Evolutionary conservation across 2,329 filamentous ascomycete species (phyloP), one percentile per base, ranked within the genome.

Genomic region (Aureobasidium sp.): DNA sequence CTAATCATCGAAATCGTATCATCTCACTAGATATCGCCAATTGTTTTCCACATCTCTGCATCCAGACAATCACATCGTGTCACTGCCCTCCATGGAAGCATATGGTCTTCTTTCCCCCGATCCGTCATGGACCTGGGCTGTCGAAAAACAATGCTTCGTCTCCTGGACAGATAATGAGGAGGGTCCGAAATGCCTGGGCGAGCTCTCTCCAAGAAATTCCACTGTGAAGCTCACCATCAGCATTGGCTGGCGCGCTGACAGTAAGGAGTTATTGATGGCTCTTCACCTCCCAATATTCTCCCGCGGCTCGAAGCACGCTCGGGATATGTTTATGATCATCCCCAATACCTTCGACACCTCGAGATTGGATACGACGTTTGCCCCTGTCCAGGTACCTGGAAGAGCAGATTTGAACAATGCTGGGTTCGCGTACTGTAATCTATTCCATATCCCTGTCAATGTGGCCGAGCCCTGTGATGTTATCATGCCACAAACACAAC

Each of bases 241-340:
- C 4, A 62, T 62, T 20, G 47, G 59, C 10, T 53, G 47, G 59
- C 59, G 59, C 3, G 25, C 59, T 23, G 36, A 47, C 3, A 36
- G 7, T 16, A 27, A 47, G 8, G 59, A 62, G 47, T 25, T 62
- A 23, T 53, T 62, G 36, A 62, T 62, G 27, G 59, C 59, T 53
- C 29, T 62, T 25, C 59, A 62, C 43, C 59, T 62, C 4, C 59
- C 59, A 16, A 18, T 62, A 53, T 51, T 36, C 6, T 43, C 40
- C 10, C 59, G 59, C 36, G 45, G 47, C 40, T 31, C 33, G 6
- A 47, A 38, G 50, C 33, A 53, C 29, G 33, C 47, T 43, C 59
- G 59, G 36, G 36, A 53, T 38, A 42, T 62, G 33, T 62, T 62
- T 13, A 43, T 62, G 59, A 53, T 62, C 27, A 33, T 62, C 5